Conservation (phyloP, 345 rosid species). For the Turnera subulata region DNA sequence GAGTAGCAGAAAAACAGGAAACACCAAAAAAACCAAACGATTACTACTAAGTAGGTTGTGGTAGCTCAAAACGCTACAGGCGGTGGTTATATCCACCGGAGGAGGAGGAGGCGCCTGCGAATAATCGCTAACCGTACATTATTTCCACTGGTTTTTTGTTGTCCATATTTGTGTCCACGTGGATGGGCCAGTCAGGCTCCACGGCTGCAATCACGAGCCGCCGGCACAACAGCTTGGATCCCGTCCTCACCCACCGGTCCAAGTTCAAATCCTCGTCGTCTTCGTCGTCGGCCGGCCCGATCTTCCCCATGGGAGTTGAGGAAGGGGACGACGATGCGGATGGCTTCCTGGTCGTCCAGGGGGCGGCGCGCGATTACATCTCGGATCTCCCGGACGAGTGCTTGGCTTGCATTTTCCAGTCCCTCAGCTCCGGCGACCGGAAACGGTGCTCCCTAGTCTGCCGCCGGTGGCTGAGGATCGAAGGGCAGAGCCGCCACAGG, state of each 20-base stretch:
- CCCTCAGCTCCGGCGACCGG: conserved; percentile 53
- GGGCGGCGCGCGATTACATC: conserved; percentile 42
- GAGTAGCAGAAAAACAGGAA: too few relatives aligned
- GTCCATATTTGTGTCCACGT: too few relatives aligned
- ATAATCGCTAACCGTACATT: too few relatives aligned
- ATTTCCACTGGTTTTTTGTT: too few relatives aligned
- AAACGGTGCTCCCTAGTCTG: conserved; percentile 67
- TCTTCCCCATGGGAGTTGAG: conserved; percentile 31
- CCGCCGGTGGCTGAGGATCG: conserved; percentile 65
- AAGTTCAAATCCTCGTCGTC: conserved; percentile 28
- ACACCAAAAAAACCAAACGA: too few relatives aligned
- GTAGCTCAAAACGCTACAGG: too few relatives aligned
- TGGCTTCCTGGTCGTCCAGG: too few relatives aligned
- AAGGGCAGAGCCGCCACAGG: conserved; percentile 84
- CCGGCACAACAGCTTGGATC: too few relatives aligned
- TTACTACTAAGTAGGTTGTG: too few relatives aligned
- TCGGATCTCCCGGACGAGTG: conserved; percentile 79
- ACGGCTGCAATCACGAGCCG: conserved; percentile 43
- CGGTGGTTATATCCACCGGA: too few relatives aligned
- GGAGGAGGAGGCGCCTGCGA: too few relatives aligned
- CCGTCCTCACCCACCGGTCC: conserved; percentile 28
- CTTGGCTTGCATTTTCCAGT: conserved; percentile 71
- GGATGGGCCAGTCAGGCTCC: conserved; percentile 82
- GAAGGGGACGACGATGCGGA: conserved; percentile 8
- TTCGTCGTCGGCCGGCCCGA: too few relatives aligned